These are phyloP conservation scores for Fraxinus cuspidata DNA, from an alignment of 257 asterid species.

Conservation along the genomic window DNA sequence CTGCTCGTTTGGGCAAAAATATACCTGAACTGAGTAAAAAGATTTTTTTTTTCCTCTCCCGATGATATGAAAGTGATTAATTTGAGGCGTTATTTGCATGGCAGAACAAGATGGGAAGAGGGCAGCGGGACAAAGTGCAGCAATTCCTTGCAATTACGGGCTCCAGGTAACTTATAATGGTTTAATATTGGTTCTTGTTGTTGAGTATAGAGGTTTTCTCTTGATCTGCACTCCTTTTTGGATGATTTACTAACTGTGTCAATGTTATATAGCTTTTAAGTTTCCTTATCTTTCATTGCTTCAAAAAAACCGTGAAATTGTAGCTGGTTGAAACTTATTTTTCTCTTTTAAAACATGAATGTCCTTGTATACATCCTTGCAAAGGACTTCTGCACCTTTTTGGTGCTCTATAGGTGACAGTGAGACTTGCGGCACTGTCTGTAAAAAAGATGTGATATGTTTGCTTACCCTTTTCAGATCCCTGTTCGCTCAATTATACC, in stretches of 20 bases:
- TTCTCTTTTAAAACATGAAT: slow-evolving; percentile 1
- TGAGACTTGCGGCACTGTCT: not conserved
- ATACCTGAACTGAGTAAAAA: not conserved
- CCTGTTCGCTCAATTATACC: slow-evolving; percentile 8
- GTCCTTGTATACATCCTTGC: not conserved
- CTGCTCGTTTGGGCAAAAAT: not conserved
- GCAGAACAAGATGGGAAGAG: slow-evolving; percentile 91
- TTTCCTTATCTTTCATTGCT: slow-evolving; percentile 7
- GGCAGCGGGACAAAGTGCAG: slow-evolving; percentile 93
- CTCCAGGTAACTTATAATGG: slow-evolving; percentile 52
- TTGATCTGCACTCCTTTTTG: slow-evolving; percentile 4
- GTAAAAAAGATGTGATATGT: not conserved
- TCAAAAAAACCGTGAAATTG: slow-evolving; percentile 1
- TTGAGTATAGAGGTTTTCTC: not conserved
- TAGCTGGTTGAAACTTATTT: not conserved
- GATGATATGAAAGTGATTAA: slow-evolving; percentile 20
- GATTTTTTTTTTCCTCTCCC: not conserved
- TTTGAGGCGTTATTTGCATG: slow-evolving; percentile 24
- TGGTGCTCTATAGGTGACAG: not conserved
- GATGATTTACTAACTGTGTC: not conserved
- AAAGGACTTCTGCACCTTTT: slow-evolving; percentile 5
- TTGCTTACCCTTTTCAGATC: not conserved
- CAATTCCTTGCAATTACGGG: slow-evolving; percentile 92
- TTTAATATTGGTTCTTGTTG: not conserved
- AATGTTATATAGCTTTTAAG: not conserved